Conservation (phyloP, 2,329 filamentous ascomycete genomes). For the Diaporthe sp. region DNA sequence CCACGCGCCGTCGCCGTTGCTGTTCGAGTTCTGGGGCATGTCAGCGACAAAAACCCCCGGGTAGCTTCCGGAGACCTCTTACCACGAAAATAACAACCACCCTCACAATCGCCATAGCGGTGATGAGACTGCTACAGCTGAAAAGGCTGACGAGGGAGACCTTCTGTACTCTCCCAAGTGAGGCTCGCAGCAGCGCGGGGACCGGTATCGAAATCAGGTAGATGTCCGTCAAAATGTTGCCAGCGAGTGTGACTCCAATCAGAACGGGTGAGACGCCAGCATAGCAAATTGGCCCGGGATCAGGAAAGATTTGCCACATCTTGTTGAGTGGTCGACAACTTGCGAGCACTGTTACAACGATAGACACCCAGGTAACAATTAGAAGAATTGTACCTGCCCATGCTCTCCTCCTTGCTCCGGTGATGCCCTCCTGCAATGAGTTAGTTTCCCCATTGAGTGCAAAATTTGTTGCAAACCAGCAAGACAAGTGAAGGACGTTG, state of each 20-base stretch:
- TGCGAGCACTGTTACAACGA: constrained; percentile 63
- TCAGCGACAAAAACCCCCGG: background rate
- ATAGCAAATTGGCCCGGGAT: constrained; percentile 63
- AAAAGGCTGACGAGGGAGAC: constrained; percentile 35
- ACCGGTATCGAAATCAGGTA: constrained; percentile 40
- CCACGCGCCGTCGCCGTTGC: constrained; percentile 37
- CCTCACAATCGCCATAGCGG: constrained; percentile 33
- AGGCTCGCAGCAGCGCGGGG: constrained; percentile 26
- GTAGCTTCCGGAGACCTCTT: no score
- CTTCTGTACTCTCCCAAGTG: constrained; percentile 30
- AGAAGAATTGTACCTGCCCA: constrained; percentile 65
- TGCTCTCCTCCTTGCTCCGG: constrained; percentile 52
- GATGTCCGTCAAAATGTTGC: constrained; percentile 38
- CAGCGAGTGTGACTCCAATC: constrained; percentile 33
- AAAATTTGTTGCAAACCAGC: background rate
- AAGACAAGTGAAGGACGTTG: background rate
- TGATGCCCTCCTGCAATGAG: constrained; percentile 51
- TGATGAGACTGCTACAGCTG: constrained; percentile 39
- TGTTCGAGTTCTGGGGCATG: constrained; percentile 14
- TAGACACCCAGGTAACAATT: constrained; percentile 61
- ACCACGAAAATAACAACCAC: constrained; percentile 33
- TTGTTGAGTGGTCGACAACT: constrained; percentile 65
- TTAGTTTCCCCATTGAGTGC: background rate
- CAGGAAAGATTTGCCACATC: constrained; percentile 71
- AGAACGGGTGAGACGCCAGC: constrained; percentile 29